Base-by-base conservation (phyloP, 345 rosid genomes). In the Turnera subulata region DNA sequence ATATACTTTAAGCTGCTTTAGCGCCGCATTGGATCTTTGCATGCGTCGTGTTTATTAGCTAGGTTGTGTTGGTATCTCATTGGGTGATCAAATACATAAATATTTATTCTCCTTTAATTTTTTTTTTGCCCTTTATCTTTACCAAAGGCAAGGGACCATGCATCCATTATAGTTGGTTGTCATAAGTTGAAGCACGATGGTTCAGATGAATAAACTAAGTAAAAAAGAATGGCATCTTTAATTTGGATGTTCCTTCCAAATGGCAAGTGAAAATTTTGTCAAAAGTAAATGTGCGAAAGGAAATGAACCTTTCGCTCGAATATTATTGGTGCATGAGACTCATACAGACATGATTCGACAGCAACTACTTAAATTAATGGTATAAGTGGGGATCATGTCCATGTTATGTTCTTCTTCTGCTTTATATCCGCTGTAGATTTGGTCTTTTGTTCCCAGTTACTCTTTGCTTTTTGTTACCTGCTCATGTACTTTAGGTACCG, bases 1-100 rank as follows among this genome's bases (percentile, higher is more conserved):
- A 62, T 75, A 67, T 77, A 73, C 82, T 80, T 80, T 75, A 77
- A 55, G 64, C 54, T 49, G 72, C 74, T 67, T 70, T 77, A 43
- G 52, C 72, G 58, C 64, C 74, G 74, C 38, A 66, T 74, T 61
- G 46, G 50, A 66, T 60, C 65, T 67, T 67, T 66, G 55, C 57
- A 62, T 50, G 60, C 24, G 38, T 70, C 46, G 63, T 55, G 55
- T 69, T 63, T 24, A 39, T 53, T 57, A 49, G 66, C 7, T n/a
- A n/a, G n/a, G n/a, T 43, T 50, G 51, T 57, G 76, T 57, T 40
- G 26, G 22, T 65, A 18, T 45, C 38, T 50, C 37, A 50, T 44
- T 58, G 58, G 58, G 26, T 25, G 44, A 39, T 23, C 46, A 5
- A 14, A 46, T 49, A 51, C 15, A 32, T 33, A 1, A 48, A 16